Evolutionary conservation across 1,284 basidiomycete genomes (phyloP).

Genomic region (Cutaneotrichosporon sp.): DNA sequence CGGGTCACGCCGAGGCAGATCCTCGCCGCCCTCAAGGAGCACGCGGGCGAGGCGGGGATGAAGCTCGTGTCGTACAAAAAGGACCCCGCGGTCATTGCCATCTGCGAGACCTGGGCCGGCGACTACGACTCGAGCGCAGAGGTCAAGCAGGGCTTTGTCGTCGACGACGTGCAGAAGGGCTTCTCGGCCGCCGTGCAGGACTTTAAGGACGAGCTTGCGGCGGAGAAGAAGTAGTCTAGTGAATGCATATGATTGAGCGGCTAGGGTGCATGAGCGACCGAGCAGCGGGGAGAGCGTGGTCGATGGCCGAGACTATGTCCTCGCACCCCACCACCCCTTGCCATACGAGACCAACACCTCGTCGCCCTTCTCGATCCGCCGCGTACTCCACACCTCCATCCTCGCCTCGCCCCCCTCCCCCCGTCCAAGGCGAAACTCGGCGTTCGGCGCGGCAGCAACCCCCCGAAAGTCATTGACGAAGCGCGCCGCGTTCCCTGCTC

Average conservation of each 20-base stretch:
- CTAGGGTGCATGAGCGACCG: too few relatives aligned
- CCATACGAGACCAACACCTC: conserved; percentile 89
- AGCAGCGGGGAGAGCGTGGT: too few relatives aligned
- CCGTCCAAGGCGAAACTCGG: conserved; percentile 65
- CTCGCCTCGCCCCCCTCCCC: conserved; percentile 65
- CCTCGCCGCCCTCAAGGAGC: conserved; percentile 46
- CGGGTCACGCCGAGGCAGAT: conserved; percentile 52
- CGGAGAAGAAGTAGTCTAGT: conserved; percentile 15
- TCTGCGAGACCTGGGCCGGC: conserved; percentile 54
- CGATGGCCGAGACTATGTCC: neutral
- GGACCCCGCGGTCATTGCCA: conserved; percentile 49
- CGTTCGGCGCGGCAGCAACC: conserved; percentile 66
- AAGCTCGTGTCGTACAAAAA: conserved; percentile 50
- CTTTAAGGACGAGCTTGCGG: conserved; percentile 45
- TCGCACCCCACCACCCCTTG: conserved; percentile 80
- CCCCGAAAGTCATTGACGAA: conserved; percentile 89
- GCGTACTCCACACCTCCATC: conserved; percentile 72
- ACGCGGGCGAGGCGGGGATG: conserved; percentile 43
- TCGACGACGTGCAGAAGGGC: conserved; percentile 47
- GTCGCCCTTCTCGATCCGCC: conserved; percentile 71
- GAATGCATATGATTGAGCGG: neutral
- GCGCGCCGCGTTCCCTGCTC: conserved; percentile 77
- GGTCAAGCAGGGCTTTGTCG: conserved; percentile 47
- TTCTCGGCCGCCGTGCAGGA: conserved; percentile 50
- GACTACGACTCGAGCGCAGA: conserved; percentile 45